A percentile compares a stretch with the other conserved stretches of the same genome.
Conservation (phyloP, 1,284 basidiomycete species). For the Ceratorhiza oryzae-sativae region DNA sequence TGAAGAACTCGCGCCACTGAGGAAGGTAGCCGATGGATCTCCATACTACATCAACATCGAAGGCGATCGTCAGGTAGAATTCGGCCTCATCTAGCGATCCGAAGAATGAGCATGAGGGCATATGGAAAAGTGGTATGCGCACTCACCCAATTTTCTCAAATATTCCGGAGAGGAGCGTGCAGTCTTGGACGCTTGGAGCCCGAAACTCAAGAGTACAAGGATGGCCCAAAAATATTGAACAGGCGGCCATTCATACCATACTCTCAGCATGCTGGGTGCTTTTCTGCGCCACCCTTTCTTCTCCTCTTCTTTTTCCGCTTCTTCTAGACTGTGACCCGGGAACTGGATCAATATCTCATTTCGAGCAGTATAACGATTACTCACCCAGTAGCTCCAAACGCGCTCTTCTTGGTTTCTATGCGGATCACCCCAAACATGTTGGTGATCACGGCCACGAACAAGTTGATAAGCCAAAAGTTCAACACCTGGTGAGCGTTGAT, state of each 20-base stretch:
- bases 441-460: constrained; percentile 96
- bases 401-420: constrained; percentile 87
- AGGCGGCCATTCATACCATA: constrained; percentile 38
- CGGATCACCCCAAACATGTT: constrained; percentile 93
- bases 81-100: constrained; percentile 67
- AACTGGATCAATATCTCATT: constrained; percentile 53
- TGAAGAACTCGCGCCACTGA: constrained; percentile 83
- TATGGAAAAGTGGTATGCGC: neutral
- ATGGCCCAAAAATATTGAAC: constrained; percentile 79
- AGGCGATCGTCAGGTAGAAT: constrained; percentile 80
- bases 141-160: constrained; percentile 53
- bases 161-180: constrained; percentile 61
- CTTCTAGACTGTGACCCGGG: constrained; percentile 47
- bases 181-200: constrained; percentile 78
- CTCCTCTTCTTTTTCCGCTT: constrained; percentile 63
- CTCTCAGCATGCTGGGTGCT: constrained; percentile 40
- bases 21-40: constrained; percentile 78
- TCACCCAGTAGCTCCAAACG: constrained; percentile 84
- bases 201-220: constrained; percentile 75
- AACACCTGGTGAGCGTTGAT: constrained; percentile 81
- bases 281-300: constrained; percentile 59
- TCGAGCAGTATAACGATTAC: constrained; percentile 43
- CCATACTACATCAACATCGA: constrained; percentile 88
- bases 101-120: neutral
- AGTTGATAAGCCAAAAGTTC: constrained; percentile 94